Evolutionary conservation across 495 filamentous ascomycete species (phyloP).

Genomic region (Hypoxylon trugodes): DNA sequence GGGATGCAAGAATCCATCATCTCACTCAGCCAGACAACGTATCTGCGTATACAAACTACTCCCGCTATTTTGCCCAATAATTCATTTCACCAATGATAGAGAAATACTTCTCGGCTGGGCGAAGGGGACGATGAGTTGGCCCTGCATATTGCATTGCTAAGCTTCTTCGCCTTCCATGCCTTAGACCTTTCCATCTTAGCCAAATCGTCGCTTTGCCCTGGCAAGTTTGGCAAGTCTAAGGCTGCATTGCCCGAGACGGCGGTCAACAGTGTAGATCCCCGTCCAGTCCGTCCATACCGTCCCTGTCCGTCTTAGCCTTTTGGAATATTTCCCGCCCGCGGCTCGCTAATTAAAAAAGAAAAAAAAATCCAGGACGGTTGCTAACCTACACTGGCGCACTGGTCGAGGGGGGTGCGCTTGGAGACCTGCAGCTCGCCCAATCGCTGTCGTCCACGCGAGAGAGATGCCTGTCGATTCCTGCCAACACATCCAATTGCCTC

Average conservation of each 20-base stretch:
- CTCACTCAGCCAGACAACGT: constrained; percentile 34
- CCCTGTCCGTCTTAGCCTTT: constrained; percentile 34
- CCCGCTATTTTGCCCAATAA: constrained; percentile 14
- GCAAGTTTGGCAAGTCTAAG: constrained; percentile 34
- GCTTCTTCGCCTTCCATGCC: constrained; percentile 36
- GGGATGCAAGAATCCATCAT: constrained; percentile 41
- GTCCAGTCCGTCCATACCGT: too few relatives aligned
- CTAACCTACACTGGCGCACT: constrained; percentile 24
- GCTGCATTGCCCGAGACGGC: constrained; percentile 40
- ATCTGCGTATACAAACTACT: constrained; percentile 14
- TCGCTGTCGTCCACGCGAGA: constrained; percentile 44
- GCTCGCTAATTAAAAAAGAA: constrained; percentile 38
- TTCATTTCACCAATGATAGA: constrained; percentile 1
- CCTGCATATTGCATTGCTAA: constrained; percentile 40
- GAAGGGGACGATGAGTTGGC: constrained; percentile 37
- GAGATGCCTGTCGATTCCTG: constrained; percentile 24
- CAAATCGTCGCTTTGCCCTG: constrained; percentile 34
- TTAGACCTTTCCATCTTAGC: constrained; percentile 26
- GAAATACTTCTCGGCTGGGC: constrained; percentile 22
- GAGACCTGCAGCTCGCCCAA: constrained; percentile 40
- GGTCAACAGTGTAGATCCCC: constrained; percentile 38
- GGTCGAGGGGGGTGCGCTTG: constrained; percentile 27
- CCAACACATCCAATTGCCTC: constrained; percentile 43
- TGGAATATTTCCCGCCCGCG: constrained; percentile 40
- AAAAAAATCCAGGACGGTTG: constrained; percentile 3